A percentile compares a stretch with the other conserved stretches of the same genome.
These are phyloP conservation scores for Poteriospumella lacustris DNA, from an alignment of 108 stramenopile species.

Conservation along the genomic window DNA sequence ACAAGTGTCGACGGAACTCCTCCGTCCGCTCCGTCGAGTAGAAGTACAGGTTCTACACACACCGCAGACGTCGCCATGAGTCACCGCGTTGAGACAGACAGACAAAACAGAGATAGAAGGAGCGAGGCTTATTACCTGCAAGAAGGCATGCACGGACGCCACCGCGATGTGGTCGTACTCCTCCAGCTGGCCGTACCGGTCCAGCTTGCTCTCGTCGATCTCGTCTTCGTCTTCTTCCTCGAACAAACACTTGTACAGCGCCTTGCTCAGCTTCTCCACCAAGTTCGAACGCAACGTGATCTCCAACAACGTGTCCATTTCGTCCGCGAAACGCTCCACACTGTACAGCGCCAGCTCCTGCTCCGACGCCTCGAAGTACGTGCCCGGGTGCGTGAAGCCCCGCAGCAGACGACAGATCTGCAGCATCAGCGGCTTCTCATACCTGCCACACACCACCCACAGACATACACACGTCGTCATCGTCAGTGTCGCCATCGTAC, in stretches of 20 bases:
- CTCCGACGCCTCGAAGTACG: conserved; percentile 40
- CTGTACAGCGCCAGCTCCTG: conserved; percentile 22
- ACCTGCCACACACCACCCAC: too few relatives aligned
- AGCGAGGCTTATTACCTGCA: conserved; percentile 33
- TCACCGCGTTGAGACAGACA: neutral
- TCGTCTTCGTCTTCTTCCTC: conserved; percentile 13
- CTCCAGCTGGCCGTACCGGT: conserved; percentile 24
- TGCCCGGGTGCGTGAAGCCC: conserved; percentile 58
- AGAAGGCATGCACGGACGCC: conserved; percentile 45
- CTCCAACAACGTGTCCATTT: conserved; percentile 52
- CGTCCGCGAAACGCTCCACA: conserved; percentile 44
- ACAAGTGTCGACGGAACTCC: conserved; percentile 49
- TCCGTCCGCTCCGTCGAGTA: conserved; percentile 42
- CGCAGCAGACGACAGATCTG: conserved; percentile 54
- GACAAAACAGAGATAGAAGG: too few relatives aligned
- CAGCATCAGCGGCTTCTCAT: conserved; percentile 56
- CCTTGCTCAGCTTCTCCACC: conserved; percentile 55
- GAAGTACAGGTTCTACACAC: conserved; percentile 47
- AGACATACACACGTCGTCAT: too few relatives aligned
- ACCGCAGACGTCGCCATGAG: neutral
- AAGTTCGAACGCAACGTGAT: conserved; percentile 49
- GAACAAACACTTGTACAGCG: conserved; percentile 50
- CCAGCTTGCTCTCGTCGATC: neutral
- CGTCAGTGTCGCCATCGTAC: neutral
- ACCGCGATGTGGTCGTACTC: conserved; percentile 44